A percentile compares a stretch with the other conserved stretches of the same genome.
phyloP scores from a whole-genome alignment of 345 rosid genomes.

The Syzygium oleosum region DNA sequence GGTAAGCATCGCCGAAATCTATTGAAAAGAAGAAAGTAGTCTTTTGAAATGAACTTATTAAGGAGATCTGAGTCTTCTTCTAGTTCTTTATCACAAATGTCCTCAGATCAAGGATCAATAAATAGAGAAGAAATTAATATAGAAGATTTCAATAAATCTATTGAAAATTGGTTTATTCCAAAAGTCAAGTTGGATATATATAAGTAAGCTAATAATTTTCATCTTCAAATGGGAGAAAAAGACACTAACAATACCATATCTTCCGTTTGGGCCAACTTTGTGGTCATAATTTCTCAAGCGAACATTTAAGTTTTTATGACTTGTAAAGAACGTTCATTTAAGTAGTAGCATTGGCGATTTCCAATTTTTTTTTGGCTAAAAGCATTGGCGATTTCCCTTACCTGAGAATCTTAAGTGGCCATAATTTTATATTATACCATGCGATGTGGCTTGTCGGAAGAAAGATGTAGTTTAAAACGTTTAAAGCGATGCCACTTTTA shows the following conservation, averaged over 20 bases:
- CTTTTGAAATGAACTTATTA: no score
- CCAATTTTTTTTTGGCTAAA: no score
- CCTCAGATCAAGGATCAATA: no score
- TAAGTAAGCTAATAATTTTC: neutral
- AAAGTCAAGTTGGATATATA: no score
- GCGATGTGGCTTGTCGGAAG: rapidly evolving
- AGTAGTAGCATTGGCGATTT: neutral
- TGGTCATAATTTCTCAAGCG: neutral
- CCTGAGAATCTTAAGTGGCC: neutral
- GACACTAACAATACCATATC: neutral
- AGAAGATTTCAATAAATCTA: no score
- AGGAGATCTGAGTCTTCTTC: no score
- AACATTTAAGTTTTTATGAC: neutral
- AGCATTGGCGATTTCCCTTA: rapidly evolving
- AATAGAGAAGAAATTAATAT: no score
- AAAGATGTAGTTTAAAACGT: neutral
- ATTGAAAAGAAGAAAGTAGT: no score
- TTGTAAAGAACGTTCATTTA: neutral
- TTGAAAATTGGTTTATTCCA: no score
- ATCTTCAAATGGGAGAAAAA: neutral
- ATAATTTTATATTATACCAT: neutral
- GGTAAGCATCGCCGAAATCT: no score
- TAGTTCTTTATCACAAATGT: no score
- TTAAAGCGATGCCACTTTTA: neutral
- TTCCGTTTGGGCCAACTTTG: rapidly evolving